Evolutionary conservation across 768 basidiomycete genomes (phyloP).

Genomic region (Kwoniella sp.): DNA sequence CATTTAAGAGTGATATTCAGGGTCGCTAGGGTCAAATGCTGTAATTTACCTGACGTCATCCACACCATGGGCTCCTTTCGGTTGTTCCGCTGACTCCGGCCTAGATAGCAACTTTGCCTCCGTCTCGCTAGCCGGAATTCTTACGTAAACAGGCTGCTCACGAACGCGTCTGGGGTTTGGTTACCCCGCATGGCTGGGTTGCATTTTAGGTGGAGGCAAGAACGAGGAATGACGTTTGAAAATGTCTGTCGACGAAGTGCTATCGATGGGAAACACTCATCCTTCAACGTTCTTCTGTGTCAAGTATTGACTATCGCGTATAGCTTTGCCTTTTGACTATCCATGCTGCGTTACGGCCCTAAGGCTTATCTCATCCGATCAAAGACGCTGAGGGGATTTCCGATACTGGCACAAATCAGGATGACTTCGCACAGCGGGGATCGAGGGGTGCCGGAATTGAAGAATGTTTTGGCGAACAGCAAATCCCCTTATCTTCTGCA

Average conservation of each 20-base stretch:
- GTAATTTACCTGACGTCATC: neutral
- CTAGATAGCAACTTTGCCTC: neutral
- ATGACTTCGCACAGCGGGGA: neutral
- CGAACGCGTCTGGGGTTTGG: too few species aligned
- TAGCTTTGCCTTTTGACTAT: too few species aligned
- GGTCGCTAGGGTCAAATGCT: neutral
- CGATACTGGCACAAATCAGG: neutral
- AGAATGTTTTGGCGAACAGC: slow-evolving; percentile 40
- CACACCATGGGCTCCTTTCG: neutral
- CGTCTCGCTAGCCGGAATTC: neutral
- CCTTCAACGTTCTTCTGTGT: too few species aligned
- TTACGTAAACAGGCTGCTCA: too few species aligned
- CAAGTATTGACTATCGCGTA: too few species aligned
- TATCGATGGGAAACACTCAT: too few species aligned
- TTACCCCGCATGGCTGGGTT: too few species aligned
- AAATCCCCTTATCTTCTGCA: slow-evolving; percentile 50
- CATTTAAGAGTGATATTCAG: too few species aligned
- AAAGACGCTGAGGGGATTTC: neutral
- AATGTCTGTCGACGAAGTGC: too few species aligned
- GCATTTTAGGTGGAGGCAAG: too few species aligned
- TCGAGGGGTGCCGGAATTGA: slow-evolving; percentile 8
- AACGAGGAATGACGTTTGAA: neutral
- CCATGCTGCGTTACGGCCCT: too few species aligned
- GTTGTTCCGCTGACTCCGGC: neutral
- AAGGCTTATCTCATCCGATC: neutral